Evolutionary conservation across 768 basidiomycete genomes (phyloP), one percentile per base, ranked within the genome.

Genomic region (Boletus coccyginus): DNA sequence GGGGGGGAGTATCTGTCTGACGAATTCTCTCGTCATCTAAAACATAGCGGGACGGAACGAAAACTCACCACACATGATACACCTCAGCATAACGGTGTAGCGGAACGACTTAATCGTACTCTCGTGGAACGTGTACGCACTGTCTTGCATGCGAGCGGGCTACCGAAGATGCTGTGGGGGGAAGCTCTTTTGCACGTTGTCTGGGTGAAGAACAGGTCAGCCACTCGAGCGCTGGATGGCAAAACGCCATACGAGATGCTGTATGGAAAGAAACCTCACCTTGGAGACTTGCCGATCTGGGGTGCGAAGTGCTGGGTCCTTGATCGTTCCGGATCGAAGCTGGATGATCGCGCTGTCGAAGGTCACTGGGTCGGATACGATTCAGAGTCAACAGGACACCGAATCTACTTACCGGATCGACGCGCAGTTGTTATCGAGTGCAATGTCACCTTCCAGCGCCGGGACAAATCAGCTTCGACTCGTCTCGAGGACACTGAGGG

Each of bases 331-430:
- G 60, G 24, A 8, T 49, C 13, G 1, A 75, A 76, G 54, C 57
- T 76, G 0, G 70, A 68, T 6, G 53, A 62, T 17, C 39, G 60
- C 14, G 63, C 62, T 7, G 42, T 61, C 5, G 60, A 70, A 24
- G 73, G 73, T 1, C 55, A 57, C 11, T 79, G 72, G 70, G 59
- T 78, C 12, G 74, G 77, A 0, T 73, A 69, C 61, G 70, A 75
- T 56, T 51, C 65, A 2, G 58, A 72, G 24, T 72, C 68, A 50
- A 70, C 66, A n/a, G 71, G 66, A 0, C 67, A 71, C 35, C 60
- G 61, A 0, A 65, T 76, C 19, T 77, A 75, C 53, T 70, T 70
- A 62, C 59, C 69, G 5, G 56, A 65, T 10, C 54, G 53, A 38
- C 47, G 52, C 7, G 48, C 46, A 3, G 17, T 57, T 1, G 24